A percentile compares a stretch with the other conserved stretches of the same genome.
Conservation (phyloP, 2,329 filamentous ascomycete species). For the Plectosphaerella sp. region DNA sequence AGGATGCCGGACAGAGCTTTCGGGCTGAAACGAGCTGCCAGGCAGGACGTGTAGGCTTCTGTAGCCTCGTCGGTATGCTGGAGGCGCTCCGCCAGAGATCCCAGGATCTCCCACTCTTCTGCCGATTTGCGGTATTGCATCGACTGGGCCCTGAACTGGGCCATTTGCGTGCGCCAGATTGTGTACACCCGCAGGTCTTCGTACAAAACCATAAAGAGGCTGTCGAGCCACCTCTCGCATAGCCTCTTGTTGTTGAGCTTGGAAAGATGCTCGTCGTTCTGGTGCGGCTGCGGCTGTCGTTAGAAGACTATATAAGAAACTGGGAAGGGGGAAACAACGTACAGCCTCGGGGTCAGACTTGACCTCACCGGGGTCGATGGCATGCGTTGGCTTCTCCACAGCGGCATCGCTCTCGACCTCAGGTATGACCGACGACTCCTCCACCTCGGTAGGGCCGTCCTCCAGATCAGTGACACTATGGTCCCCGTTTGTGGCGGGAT, state of each 20-base stretch:
- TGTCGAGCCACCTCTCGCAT: conserved; percentile 96
- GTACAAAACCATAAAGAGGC: conserved; percentile 98
- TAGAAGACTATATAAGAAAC: no score
- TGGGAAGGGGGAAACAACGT: conserved; percentile 19
- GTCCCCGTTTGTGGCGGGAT: conserved; percentile 47
- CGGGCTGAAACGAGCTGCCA: conserved; percentile 85
- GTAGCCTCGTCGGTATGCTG: conserved; percentile 89
- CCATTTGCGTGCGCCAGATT: conserved; percentile 98
- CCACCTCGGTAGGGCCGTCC: conserved; percentile 28
- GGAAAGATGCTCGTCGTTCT: conserved; percentile 70
- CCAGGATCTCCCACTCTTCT: conserved; percentile 97
- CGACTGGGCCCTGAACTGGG: conserved; percentile 88
- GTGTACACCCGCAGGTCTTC: conserved; percentile 98
- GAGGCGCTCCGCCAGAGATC: conserved; percentile 84
- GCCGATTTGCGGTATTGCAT: conserved; percentile 95
- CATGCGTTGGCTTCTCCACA: conserved; percentile 76
- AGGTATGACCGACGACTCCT: conserved; percentile 26
- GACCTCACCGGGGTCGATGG: conserved; percentile 70
- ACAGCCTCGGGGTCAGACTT: conserved; percentile 73
- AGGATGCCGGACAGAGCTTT: conserved; percentile 87
- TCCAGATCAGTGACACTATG: conserved; percentile 22
- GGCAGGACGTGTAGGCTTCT: conserved; percentile 87
- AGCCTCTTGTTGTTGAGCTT: conserved; percentile 96
- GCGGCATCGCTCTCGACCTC: conserved; percentile 34
- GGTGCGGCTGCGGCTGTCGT: conserved; percentile 43